A percentile compares a stretch with the other conserved stretches of the same genome.
phyloP scores from a whole-genome alignment of 225 moss, liverwort and hornwort genomes.

The Polytrichum formosum region DNA sequence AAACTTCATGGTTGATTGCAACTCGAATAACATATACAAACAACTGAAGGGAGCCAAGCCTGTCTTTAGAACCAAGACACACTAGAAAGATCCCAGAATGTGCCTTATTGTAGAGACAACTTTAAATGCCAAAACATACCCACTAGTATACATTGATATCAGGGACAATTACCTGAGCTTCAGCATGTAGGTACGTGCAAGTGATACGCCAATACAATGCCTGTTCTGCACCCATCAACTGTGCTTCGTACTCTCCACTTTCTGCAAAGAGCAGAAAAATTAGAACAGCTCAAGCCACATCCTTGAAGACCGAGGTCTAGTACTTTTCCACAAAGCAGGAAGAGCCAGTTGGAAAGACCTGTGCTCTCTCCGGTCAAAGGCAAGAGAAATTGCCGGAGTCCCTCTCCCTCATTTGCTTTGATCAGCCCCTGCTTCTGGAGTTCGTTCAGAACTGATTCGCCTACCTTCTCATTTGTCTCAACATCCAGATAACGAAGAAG shows the following conservation, averaged over 20 bases:
- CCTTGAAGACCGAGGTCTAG: constrained; percentile 3
- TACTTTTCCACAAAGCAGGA: neutral
- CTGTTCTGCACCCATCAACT: constrained; percentile 76
- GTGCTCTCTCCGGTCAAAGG: constrained; percentile 35
- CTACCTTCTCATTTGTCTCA: constrained; percentile 93
- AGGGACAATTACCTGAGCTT: constrained; percentile 56
- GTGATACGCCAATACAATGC: constrained; percentile 83
- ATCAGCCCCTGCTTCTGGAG: constrained; percentile 60
- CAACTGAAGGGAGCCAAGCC: too few species aligned
- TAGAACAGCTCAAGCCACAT: neutral
- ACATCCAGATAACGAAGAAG: constrained; percentile 85
- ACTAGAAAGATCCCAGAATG: too few species aligned
- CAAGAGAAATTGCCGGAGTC: constrained; percentile 72
- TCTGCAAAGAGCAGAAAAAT: constrained; percentile 35
- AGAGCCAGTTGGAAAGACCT: constrained; percentile 23
- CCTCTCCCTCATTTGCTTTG: constrained; percentile 47
- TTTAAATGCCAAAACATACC: too few species aligned
- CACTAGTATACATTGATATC: neutral
- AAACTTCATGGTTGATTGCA: too few species aligned
- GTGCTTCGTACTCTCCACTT: constrained; percentile 38
- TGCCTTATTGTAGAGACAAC: too few species aligned
- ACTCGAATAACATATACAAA: too few species aligned
- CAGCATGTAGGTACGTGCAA: constrained; percentile 59
- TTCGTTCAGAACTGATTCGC: constrained; percentile 69
- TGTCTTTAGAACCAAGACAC: too few species aligned